Conservation (phyloP, 2,329 filamentous ascomycete genomes). For the Alternaria longipes region DNA sequence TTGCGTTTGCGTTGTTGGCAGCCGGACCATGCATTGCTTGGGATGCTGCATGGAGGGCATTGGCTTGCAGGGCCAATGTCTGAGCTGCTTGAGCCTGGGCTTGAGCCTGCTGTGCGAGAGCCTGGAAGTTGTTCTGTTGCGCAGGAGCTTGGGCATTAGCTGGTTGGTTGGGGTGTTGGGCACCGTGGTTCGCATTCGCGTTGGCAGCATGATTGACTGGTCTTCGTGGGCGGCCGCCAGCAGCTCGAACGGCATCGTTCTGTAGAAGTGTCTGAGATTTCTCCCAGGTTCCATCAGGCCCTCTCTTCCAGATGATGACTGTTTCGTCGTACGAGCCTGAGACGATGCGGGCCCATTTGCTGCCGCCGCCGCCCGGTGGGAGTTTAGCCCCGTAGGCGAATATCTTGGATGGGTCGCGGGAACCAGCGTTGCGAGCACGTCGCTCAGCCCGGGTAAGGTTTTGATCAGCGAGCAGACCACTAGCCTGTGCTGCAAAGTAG, state of each 20-base stretch:
- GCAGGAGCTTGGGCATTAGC: conserved; percentile 18
- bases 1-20: conserved; percentile 21
- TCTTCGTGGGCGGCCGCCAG: conserved; percentile 54
- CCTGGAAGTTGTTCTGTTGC: conserved; percentile 44
- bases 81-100: conserved; percentile 48
- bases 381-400: conserved; percentile 84
- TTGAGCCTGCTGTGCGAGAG: conserved; percentile 49
- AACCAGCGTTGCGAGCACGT: conserved; percentile 70
- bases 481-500: conserved; percentile 69
- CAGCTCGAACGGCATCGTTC: conserved; percentile 68
- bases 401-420: conserved; percentile 77
- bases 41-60: conserved; percentile 48
- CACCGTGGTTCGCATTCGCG: conserved; percentile 28
- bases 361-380: conserved; percentile 89
- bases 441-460: conserved; percentile 46
- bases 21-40: conserved; percentile 36
- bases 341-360: conserved; percentile 91
- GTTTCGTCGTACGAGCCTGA: conserved; percentile 96
- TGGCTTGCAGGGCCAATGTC: conserved; percentile 46
- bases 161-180: conserved; percentile 29
- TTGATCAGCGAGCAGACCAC: conserved; percentile 53
- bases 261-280: conserved; percentile 78
- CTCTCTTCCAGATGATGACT: conserved; percentile 92
- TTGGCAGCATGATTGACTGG: conserved; percentile 35
- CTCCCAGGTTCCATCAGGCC: conserved; percentile 85